A percentile compares a stretch with the other conserved stretches of the same genome.
Evolutionary conservation across 257 asterid genomes (phyloP).

Genomic region (Oldenlandia corymbosa): DNA sequence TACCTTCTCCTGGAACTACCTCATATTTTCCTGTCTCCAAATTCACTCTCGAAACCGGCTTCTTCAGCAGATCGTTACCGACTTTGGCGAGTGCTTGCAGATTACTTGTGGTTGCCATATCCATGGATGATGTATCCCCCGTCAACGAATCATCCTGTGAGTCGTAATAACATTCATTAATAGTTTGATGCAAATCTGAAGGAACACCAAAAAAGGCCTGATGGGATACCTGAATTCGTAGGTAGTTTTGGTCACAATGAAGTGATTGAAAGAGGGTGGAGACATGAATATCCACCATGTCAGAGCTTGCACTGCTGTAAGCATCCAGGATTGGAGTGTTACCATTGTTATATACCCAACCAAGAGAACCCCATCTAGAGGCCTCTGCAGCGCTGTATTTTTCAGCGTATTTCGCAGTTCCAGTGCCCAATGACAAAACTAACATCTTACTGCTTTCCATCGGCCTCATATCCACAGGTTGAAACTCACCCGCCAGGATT

Average conservation of each 20-base stretch:
- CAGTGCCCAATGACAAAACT: conserved; percentile 57
- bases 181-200: too few species aligned
- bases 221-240: conserved; percentile 54
- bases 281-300: conserved; percentile 71
- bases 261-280: conserved; percentile 60
- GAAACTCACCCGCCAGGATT: conserved; percentile 35
- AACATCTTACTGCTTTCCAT: conserved; percentile 42
- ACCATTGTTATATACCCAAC: conserved; percentile 59
- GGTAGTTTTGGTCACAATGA: conserved; percentile 41
- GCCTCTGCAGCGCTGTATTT: conserved; percentile 48
- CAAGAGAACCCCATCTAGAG: conserved; percentile 51
- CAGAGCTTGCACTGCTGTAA: conserved; percentile 48
- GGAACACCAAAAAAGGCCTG: too few species aligned
- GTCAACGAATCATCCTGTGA: conserved; percentile 13
- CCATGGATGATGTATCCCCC: conserved; percentile 39
- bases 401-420: conserved; percentile 38
- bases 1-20: conserved; percentile 50
- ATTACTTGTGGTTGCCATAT: conserved; percentile 37
- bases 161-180: too few species aligned
- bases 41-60: conserved; percentile 53
- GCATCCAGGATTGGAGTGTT: conserved; percentile 50
- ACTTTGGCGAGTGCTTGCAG: conserved; percentile 40
- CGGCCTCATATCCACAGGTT: conserved; percentile 38
- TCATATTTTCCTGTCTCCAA: conserved; percentile 53
- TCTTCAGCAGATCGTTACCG: conserved; percentile 44